These are phyloP conservation scores for Pyrenophora tritici-repentis DNA, from an alignment of 2,329 filamentous ascomycete genomes.

Conservation along the genomic window DNA sequence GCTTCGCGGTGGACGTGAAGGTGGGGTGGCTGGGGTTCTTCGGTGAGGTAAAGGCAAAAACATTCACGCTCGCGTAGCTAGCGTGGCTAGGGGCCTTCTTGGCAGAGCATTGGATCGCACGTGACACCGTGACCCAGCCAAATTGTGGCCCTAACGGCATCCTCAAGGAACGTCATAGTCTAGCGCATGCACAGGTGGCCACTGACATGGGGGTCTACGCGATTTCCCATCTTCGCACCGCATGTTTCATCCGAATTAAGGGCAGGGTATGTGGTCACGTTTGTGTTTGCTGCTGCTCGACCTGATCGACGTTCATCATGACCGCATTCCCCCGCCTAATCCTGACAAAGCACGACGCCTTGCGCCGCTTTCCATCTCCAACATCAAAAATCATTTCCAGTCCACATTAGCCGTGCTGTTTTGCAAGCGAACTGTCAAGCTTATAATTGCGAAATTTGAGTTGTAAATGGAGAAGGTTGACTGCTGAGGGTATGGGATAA, in stretches of 20 bases:
- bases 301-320: no score
- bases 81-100: constrained; percentile 31
- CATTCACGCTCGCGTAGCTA: constrained; percentile 49
- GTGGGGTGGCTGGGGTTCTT: constrained; percentile 31
- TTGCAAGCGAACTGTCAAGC: neutral
- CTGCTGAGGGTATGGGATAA: no score
- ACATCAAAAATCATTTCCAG: no score
- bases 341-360: neutral
- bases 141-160: constrained; percentile 6
- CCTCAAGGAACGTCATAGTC: constrained; percentile 15
- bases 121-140: constrained; percentile 25
- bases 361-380: no score
- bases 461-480: no score
- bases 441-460: no score
- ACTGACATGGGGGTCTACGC: neutral
- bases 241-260: neutral
- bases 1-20: constrained; percentile 15
- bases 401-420: no score
- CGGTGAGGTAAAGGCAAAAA: constrained; percentile 42
- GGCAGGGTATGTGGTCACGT: neutral
- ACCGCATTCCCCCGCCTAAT: neutral
- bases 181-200: constrained; percentile 2
- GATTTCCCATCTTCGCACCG: neutral
- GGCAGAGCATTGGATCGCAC: constrained; percentile 36
- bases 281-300: neutral